Conservation (phyloP, 2,329 filamentous ascomycete genomes). For the Colletotrichum caudatum region DNA sequence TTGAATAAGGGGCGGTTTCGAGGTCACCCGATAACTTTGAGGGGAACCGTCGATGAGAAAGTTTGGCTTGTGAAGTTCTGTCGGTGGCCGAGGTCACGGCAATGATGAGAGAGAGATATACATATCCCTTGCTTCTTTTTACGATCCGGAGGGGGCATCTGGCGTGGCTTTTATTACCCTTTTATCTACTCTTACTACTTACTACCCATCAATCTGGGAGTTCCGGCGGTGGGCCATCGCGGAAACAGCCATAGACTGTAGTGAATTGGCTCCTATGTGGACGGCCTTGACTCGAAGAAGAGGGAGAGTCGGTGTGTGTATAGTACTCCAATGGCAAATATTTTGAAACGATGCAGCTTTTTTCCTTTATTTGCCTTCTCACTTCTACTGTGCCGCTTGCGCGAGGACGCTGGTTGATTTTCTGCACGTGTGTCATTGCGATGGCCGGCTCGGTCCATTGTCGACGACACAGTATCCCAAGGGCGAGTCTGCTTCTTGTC, state of each 20-base stretch:
- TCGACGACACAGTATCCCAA: background rate
- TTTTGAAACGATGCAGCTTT: background rate
- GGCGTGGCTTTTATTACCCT: background rate
- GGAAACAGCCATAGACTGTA: background rate
- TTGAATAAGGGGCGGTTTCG: background rate
- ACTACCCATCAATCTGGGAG: background rate
- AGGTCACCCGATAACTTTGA: background rate
- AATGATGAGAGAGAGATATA: background rate
- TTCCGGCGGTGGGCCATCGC: background rate
- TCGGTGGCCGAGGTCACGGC: background rate
- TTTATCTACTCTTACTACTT: background rate
- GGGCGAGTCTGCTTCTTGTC: background rate
- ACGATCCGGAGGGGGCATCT: background rate
- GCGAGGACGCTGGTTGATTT: background rate
- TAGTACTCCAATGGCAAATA: background rate
- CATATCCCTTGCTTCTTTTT: background rate
- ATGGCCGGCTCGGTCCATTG: background rate
- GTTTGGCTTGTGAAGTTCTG: background rate
- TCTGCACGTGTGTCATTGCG: background rate
- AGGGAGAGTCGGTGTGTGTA: background rate
- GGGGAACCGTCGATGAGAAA: background rate
- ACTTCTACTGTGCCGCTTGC: background rate
- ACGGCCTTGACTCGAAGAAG: background rate
- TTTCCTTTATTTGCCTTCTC: background rate
- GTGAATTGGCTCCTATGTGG: background rate